Evolutionary conservation across 176 grass and related monocot species (phyloP).

Genomic region (Phoenix dactylifera): DNA sequence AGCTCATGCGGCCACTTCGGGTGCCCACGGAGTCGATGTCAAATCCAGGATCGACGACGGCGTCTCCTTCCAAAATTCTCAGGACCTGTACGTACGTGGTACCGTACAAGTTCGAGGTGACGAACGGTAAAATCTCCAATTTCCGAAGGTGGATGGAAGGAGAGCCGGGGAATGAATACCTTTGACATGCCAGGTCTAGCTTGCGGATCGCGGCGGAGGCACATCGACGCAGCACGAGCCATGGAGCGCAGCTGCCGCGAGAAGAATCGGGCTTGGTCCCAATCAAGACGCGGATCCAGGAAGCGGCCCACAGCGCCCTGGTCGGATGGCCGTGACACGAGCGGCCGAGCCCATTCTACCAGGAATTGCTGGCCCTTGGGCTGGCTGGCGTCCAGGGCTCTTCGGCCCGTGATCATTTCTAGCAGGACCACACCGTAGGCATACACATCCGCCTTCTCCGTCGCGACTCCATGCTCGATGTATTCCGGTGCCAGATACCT

Average conservation of each 20-base stretch:
- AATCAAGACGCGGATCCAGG: slow-evolving; percentile 11
- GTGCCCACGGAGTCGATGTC: slow-evolving; percentile 4
- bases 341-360: slow-evolving; percentile 22
- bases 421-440: slow-evolving; percentile 20
- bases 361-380: slow-evolving; percentile 21
- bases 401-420: slow-evolving; percentile 18
- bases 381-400: slow-evolving; percentile 13
- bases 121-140: not conserved
- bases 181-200: slow-evolving; percentile 18
- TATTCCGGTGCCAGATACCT: slow-evolving; percentile 24
- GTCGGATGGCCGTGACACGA: slow-evolving; percentile 2
- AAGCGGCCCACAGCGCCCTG: slow-evolving; percentile 16
- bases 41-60: slow-evolving; percentile 1
- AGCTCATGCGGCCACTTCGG: slow-evolving; percentile 19
- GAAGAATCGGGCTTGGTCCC: slow-evolving; percentile 14
- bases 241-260: slow-evolving; percentile 13
- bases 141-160: not conserved
- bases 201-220: slow-evolving; percentile 19
- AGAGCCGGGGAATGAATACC: not conserved
- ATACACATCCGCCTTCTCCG: slow-evolving; percentile 23
- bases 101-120: not conserved
- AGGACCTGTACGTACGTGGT: slow-evolving; percentile 1
- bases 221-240: slow-evolving; percentile 13
- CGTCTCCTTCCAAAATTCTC: slow-evolving; percentile 20
- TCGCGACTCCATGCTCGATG: slow-evolving; percentile 14